phyloP scores from a whole-genome alignment of 768 basidiomycete genomes.

The Rhodotorula paludigena region DNA sequence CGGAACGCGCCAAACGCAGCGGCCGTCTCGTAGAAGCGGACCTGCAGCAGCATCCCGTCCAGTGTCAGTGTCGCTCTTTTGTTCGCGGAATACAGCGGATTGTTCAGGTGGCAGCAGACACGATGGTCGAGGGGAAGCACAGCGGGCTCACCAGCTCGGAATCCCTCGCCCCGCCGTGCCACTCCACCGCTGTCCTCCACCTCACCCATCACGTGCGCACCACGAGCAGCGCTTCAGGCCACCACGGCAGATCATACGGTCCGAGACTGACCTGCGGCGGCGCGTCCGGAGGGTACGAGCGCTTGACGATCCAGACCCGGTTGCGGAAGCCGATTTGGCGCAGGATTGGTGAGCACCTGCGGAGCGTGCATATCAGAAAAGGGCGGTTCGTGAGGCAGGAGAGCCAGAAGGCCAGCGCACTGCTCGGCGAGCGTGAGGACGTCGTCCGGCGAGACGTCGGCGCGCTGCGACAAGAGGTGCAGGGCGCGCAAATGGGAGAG shows the following conservation, averaged over 20 bases:
- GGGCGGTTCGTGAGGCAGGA: neutral
- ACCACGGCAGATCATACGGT: slow-evolving; percentile 26
- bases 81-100: too few species aligned
- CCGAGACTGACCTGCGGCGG: slow-evolving; percentile 27
- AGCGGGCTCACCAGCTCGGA: too few species aligned
- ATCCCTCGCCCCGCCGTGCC: too few species aligned
- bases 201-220: slow-evolving; percentile 30
- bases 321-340: slow-evolving; percentile 33
- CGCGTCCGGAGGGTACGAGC: neutral
- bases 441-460: slow-evolving; percentile 12
- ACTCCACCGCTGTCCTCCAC: too few species aligned
- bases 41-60: too few species aligned
- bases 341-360: slow-evolving; percentile 22
- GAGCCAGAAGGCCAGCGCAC: neutral
- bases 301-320: slow-evolving; percentile 33
- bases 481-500: slow-evolving; percentile 15
- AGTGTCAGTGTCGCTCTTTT: too few species aligned
- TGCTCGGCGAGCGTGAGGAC: slow-evolving; percentile 14
- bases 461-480: slow-evolving; percentile 28
- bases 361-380: neutral
- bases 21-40: slow-evolving; percentile 31
- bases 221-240: slow-evolving; percentile 32
- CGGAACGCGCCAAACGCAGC: slow-evolving; percentile 35
- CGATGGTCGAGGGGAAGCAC: too few species aligned
- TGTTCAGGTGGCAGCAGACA: too few species aligned